Base-by-base conservation (phyloP, 1,139 yeast genomes). In the Kodamaea suecica region DNA sequence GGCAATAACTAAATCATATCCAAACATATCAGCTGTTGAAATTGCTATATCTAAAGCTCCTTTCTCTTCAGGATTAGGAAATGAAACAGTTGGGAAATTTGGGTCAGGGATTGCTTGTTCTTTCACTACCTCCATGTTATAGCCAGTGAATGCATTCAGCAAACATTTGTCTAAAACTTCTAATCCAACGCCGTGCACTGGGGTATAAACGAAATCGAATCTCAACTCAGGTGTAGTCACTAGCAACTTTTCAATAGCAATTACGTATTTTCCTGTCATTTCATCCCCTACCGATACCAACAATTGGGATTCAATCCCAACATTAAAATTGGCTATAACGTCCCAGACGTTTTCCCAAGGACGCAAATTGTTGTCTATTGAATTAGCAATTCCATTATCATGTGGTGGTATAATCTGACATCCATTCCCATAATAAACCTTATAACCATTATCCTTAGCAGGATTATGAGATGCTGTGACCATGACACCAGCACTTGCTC, bases 391-490 rank as follows among this genome's bases (percentile, higher is more conserved):
- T 1, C 73, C 80, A 4, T 53, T 49, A 52, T 92, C 97, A 52
- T 83, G 86, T 0, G 97, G 97, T 1, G 97, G 94, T 33, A 90
- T 87, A 43, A 92, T 92, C 57, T 92, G 97, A 57, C 97, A 90
- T 4, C 97, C 97, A 52, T 92, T 92, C 11, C 73, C 68, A 76
- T 94, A 87, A 63, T 92, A 90, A 1, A 92, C 97, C 53, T 92
- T 92, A 62, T 87, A 92, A 0, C 98, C 98, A 52, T 92, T 92
- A 55, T 90, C 97, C 44, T 71, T 68, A 10, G 92, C 50, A 0
- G 97, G 97, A 51, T 92, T 92, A 58, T 92, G 98, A 1, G 96
- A 86, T 0, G 98, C 98, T 2, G 98, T 94, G 50, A 92, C 78
- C 97, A 92, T 92, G 2, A 92, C 84, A 23, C 97, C 98, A 34